Conservation (phyloP, 164 flowering plant genomes). For the Vitis amurensis region DNA sequence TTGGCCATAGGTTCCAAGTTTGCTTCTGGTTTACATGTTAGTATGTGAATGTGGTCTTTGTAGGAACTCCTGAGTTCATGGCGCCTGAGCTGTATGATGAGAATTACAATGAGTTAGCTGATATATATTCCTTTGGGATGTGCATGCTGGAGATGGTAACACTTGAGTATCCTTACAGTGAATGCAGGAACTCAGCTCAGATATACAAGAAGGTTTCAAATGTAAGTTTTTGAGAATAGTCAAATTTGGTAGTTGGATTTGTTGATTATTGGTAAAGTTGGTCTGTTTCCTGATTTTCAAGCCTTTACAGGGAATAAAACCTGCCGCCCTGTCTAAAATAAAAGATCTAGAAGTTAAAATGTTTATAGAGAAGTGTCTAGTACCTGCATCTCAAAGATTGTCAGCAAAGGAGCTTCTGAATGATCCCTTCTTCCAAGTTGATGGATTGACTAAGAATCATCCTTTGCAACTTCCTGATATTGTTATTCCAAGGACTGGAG, state of each 20-base stretch:
- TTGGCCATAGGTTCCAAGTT: neutral
- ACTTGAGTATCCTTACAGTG: slow-evolving; percentile 64
- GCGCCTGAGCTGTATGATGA: slow-evolving; percentile 77
- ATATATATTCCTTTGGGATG: slow-evolving; percentile 76
- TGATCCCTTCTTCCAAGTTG: slow-evolving; percentile 59
- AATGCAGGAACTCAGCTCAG: slow-evolving; percentile 65
- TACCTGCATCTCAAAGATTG: slow-evolving; percentile 48
- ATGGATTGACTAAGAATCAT: slow-evolving; percentile 24
- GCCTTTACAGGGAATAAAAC: slow-evolving; percentile 59
- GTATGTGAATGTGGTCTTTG: neutral
- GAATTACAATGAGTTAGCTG: slow-evolving; percentile 64
- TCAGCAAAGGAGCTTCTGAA: slow-evolving; percentile 63
- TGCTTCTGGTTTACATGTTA: neutral
- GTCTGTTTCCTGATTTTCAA: slow-evolving; percentile 4
- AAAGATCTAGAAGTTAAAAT: slow-evolving; percentile 40
- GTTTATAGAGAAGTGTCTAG: slow-evolving; percentile 67
- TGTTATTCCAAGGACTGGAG: slow-evolving; percentile 39
- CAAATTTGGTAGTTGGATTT: neutral
- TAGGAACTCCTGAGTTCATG: slow-evolving; percentile 78
- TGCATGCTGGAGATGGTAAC: slow-evolving; percentile 80
- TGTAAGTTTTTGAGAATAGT: slow-evolving; percentile 32
- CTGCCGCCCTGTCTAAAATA: slow-evolving; percentile 57
- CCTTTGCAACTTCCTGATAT: slow-evolving; percentile 40
- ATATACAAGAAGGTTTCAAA: slow-evolving; percentile 63
- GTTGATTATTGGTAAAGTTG: neutral